phyloP scores from a whole-genome alignment of 306 rosid species.

The Trifolium fragiferum region DNA sequence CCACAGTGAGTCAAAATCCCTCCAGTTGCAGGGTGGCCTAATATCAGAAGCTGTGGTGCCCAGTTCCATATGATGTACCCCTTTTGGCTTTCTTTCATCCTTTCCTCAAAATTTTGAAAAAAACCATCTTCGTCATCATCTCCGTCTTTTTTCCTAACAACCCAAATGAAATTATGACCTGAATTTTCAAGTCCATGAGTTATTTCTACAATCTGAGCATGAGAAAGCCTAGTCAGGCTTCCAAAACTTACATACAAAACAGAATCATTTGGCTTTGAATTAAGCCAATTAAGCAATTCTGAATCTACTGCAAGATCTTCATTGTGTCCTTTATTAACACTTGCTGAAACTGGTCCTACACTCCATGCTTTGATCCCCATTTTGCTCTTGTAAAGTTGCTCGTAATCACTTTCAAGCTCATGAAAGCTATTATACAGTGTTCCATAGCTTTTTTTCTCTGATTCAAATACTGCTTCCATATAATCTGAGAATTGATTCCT shows the following conservation, averaged over 20 bases:
- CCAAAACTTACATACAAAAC: constrained; percentile 41
- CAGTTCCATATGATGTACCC: constrained; percentile 40
- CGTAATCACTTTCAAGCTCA: constrained; percentile 45
- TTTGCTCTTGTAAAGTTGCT: constrained; percentile 11
- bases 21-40: constrained; percentile 34
- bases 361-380: constrained; percentile 40
- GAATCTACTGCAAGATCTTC: not conserved
- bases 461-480: constrained; percentile 10
- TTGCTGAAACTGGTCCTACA: constrained; percentile 44
- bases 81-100: constrained; percentile 23
- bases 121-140: not conserved
- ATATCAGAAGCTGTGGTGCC: constrained; percentile 41
- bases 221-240: constrained; percentile 34
- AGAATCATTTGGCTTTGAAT: constrained; percentile 28
- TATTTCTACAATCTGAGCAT: constrained; percentile 35
- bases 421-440: constrained; percentile 40
- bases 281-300: constrained; percentile 36
- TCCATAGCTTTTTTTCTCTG: constrained; percentile 43
- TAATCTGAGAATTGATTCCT: not conserved
- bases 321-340: not conserved
- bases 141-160: constrained; percentile 1
- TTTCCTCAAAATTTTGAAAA: constrained; percentile 27
- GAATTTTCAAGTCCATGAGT: constrained; percentile 39
- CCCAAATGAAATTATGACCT: constrained; percentile 38
- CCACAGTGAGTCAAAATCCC: constrained; percentile 45